Conservation (phyloP, 1,139 yeast genomes). For the Zygosaccharomyces pseudobailii region DNA sequence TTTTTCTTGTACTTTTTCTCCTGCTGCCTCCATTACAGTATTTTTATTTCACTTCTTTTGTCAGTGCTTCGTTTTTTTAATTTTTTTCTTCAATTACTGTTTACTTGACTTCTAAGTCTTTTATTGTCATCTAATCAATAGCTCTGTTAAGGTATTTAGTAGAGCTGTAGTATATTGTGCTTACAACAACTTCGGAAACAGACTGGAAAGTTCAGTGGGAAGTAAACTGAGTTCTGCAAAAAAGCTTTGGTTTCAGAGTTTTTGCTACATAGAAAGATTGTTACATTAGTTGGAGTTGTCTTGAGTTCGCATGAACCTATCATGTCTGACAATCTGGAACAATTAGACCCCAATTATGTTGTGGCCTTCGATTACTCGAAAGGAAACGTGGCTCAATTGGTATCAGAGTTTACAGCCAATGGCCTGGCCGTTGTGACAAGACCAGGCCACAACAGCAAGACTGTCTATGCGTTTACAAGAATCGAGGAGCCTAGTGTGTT, state of each 20-base stretch:
- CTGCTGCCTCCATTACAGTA: no score
- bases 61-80: no score
- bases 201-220: neutral
- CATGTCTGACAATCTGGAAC: slow-evolving; percentile 16
- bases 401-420: slow-evolving; percentile 21
- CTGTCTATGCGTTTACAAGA: slow-evolving; percentile 24
- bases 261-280: neutral
- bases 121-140: no score
- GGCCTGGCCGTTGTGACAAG: slow-evolving; percentile 24
- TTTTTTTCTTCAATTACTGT: no score
- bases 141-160: no score
- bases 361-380: slow-evolving; percentile 20
- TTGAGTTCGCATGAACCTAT: neutral
- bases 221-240: neutral
- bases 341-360: slow-evolving; percentile 29
- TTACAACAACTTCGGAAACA: neutral
- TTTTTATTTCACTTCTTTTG: no score
- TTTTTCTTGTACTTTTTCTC: no score
- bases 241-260: neutral
- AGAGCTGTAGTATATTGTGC: neutral
- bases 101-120: no score
- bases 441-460: slow-evolving; percentile 22
- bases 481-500: slow-evolving; percentile 12
- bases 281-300: neutral
- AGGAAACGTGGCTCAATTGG: slow-evolving; percentile 20